Conservation (phyloP, 495 filamentous ascomycete species). For the Talaromyces ruber region DNA sequence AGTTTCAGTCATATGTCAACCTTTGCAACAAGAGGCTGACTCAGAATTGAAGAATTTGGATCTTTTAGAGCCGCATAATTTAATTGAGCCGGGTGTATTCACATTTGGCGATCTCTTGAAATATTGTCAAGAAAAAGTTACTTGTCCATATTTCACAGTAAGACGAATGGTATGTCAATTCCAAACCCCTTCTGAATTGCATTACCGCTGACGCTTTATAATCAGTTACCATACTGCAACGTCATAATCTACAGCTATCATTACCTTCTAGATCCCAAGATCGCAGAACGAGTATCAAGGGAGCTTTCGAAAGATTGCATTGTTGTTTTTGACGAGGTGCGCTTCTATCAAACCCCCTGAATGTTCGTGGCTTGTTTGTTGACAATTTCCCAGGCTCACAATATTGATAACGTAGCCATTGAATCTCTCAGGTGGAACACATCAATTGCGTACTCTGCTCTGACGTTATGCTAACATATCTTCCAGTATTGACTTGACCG, state of each 20-base stretch:
- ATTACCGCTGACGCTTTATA: slow-evolving; percentile 7
- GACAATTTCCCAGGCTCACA: slow-evolving; percentile 98
- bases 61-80: slow-evolving; percentile 84
- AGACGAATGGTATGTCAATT: slow-evolving; percentile 73
- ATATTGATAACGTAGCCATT: slow-evolving; percentile 99
- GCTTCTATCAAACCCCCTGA: slow-evolving; percentile 94
- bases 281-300: slow-evolving; percentile 91
- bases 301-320: slow-evolving; percentile 98
- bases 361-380: slow-evolving; percentile 91
- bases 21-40: not conserved
- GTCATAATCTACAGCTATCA: slow-evolving; percentile 99
- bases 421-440: slow-evolving; percentile 47
- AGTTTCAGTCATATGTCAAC: slow-evolving; percentile 9
- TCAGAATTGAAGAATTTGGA: slow-evolving; percentile 67
- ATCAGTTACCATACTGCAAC: slow-evolving; percentile 79
- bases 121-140: slow-evolving; percentile 92
- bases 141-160: slow-evolving; percentile 95
- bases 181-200: not conserved
- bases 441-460: not conserved
- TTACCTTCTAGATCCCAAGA: slow-evolving; percentile 96
- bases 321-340: slow-evolving; percentile 85
- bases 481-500: slow-evolving; percentile 87
- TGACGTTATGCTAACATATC: not conserved
- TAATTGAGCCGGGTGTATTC: slow-evolving; percentile 90
- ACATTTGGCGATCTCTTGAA: slow-evolving; percentile 80